Conservation (phyloP, 2,329 filamentous ascomycete species). For the Cladosporium austrohemisphaericum region DNA sequence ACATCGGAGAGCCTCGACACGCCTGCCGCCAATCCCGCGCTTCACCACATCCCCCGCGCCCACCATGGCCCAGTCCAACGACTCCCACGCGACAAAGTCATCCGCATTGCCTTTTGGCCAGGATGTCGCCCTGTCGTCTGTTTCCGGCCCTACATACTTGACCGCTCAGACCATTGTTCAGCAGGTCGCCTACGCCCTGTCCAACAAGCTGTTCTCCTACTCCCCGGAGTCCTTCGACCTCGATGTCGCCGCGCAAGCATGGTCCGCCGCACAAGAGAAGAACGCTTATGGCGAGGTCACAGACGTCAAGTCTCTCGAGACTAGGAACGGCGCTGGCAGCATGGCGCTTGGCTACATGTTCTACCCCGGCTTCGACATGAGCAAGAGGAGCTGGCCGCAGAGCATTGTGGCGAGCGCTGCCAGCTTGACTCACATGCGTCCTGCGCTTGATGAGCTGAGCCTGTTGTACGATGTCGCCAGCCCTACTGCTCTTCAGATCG, state of each 20-base stretch:
- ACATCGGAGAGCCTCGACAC: constrained; percentile 1
- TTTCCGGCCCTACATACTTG: constrained; percentile 85
- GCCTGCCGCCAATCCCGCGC: not conserved
- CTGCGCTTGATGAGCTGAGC: constrained; percentile 85
- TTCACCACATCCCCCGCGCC: not conserved
- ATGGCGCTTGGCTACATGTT: constrained; percentile 96
- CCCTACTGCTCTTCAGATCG: constrained; percentile 87
- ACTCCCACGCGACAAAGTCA: constrained; percentile 34
- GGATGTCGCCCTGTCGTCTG: constrained; percentile 50
- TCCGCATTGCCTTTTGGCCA: constrained; percentile 53
- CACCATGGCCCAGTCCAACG: constrained; percentile 8
- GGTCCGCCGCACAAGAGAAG: constrained; percentile 64
- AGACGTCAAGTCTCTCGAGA: constrained; percentile 75
- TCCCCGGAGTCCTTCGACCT: constrained; percentile 91
- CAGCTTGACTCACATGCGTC: constrained; percentile 73
- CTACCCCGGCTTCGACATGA: constrained; percentile 90
- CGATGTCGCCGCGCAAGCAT: constrained; percentile 75
- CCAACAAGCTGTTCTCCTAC: constrained; percentile 96
- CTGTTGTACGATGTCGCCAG: constrained; percentile 88
- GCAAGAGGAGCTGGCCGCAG: constrained; percentile 88
- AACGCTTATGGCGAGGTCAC: constrained; percentile 83
- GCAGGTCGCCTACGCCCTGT: constrained; percentile 91
- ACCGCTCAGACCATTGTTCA: constrained; percentile 92
- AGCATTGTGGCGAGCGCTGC: constrained; percentile 82
- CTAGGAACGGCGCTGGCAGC: constrained; percentile 80